These are phyloP conservation scores for Candida morakotiae DNA, from an alignment of 805 yeast genomes.

Conservation along the genomic window DNA sequence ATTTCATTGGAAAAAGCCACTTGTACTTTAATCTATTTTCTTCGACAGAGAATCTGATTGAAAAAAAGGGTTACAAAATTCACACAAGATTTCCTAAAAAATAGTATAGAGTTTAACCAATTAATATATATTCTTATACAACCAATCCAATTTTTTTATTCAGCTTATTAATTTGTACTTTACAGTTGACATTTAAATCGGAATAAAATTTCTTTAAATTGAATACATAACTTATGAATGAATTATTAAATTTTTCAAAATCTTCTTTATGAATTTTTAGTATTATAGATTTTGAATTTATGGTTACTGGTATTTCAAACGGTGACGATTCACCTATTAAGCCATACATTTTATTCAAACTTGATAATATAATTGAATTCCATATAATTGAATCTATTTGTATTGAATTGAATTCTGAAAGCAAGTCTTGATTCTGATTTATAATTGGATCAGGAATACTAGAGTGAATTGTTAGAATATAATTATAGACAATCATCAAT, in stretches of 20 bases:
- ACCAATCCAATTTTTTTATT: too few species aligned
- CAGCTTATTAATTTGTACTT: constrained; percentile 13
- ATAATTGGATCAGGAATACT: constrained; percentile 5
- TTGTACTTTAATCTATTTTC: not conserved
- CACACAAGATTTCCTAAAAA: not conserved
- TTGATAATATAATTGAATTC: constrained; percentile 21
- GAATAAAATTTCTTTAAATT: constrained; percentile 23
- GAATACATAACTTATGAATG: constrained; percentile 29
- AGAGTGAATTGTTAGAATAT: not conserved
- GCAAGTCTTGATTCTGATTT: not conserved
- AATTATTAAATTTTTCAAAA: constrained; percentile 22
- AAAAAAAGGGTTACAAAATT: too few species aligned
- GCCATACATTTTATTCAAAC: constrained; percentile 28
- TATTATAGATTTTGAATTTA: constrained; percentile 12
- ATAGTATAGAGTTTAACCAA: not conserved
- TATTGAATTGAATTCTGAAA: constrained; percentile 11
- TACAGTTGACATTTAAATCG: constrained; percentile 15
- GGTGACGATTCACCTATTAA: constrained; percentile 29
- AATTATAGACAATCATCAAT: not conserved
- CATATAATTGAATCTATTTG: constrained; percentile 28
- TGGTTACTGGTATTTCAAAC: constrained; percentile 22
- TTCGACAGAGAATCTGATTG: not conserved
- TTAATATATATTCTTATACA: constrained; percentile 2
- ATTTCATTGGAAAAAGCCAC: not conserved
- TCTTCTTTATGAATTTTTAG: constrained; percentile 29